These are phyloP conservation scores for Physcomitrium patens DNA, from an alignment of 225 moss, liverwort and hornwort species.

Conservation along the genomic window DNA sequence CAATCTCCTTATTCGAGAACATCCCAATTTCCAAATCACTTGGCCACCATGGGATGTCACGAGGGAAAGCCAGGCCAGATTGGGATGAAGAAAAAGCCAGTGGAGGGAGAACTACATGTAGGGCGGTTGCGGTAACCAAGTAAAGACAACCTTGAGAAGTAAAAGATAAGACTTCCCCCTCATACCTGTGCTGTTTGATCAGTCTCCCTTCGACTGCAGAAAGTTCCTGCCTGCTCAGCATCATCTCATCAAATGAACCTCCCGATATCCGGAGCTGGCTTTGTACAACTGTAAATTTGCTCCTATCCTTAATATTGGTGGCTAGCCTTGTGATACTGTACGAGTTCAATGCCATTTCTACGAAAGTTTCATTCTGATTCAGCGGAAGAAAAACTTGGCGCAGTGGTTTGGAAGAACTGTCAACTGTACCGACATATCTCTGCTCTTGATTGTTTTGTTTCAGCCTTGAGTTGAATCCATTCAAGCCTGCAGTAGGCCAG, in stretches of 20 bases:
- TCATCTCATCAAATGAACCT: conserved; percentile 60
- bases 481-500: conserved; percentile 42
- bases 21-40: conserved; percentile 26
- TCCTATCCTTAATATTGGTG: conserved; percentile 21
- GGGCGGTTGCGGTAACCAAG: conserved; percentile 62
- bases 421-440: conserved; percentile 1
- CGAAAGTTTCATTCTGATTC: conserved; percentile 35
- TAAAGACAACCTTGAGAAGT: conserved; percentile 67
- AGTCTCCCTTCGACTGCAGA: conserved; percentile 34
- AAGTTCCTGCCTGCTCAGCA: conserved; percentile 39
- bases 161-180: conserved; percentile 61
- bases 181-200: conserved; percentile 43
- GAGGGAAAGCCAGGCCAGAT: conserved; percentile 31
- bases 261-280: conserved; percentile 49
- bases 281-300: conserved; percentile 47
- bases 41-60: conserved; percentile 31
- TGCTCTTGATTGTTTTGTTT: conserved; percentile 32
- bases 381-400: conserved; percentile 57
- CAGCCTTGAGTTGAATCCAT: conserved; percentile 61
- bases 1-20: conserved; percentile 36
- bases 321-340: conserved; percentile 57
- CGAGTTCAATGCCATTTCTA: conserved; percentile 60
- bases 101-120: conserved; percentile 81
- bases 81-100: conserved; percentile 46
- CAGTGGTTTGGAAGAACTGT: conserved; percentile 34